A percentile compares a stretch with the other conserved stretches of the same genome.
phyloP scores from a whole-genome alignment of 108 stramenopile genomes.

The Cylindrotheca closterium region DNA sequence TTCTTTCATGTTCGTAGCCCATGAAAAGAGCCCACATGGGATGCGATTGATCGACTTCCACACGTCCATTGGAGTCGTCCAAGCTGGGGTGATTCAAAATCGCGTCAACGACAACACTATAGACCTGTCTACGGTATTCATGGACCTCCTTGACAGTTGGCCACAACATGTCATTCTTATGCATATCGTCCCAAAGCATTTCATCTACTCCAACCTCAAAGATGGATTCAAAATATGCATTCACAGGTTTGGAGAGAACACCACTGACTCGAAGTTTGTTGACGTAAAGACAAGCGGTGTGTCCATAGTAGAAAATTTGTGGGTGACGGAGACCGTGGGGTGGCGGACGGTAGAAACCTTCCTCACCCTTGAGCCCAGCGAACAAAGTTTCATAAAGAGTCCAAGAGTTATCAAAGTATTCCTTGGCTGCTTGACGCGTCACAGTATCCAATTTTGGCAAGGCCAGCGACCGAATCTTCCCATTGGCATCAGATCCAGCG shows the following conservation, averaged over 20 bases:
- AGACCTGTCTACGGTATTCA: constrained; percentile 82
- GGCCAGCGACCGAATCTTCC: constrained; percentile 62
- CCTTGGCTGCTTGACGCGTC: constrained; percentile 67
- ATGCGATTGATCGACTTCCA: constrained; percentile 62
- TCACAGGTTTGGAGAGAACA: constrained; percentile 67
- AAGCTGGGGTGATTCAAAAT: constrained; percentile 78
- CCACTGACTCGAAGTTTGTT: constrained; percentile 92
- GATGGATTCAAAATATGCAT: constrained; percentile 87
- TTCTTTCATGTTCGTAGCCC: constrained; percentile 94
- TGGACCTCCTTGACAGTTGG: constrained; percentile 85
- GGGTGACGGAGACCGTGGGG: constrained; percentile 85
- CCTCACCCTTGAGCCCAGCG: constrained; percentile 88
- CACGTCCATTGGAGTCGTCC: constrained; percentile 51
- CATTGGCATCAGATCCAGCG: constrained; percentile 59
- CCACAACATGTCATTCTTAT: constrained; percentile 91
- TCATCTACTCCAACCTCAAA: constrained; percentile 96
- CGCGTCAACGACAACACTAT: constrained; percentile 64
- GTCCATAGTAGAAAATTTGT: constrained; percentile 95
- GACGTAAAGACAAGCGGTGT: constrained; percentile 87
- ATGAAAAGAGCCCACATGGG: constrained; percentile 83
- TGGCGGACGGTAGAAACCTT: constrained; percentile 86
- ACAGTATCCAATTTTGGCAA: constrained; percentile 67
- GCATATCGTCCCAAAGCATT: constrained; percentile 96
- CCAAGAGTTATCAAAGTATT: constrained; percentile 95
- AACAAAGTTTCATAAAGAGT: constrained; percentile 88